Evolutionary conservation across 1,139 yeast species (phyloP), one percentile per base, ranked within the genome.

Genomic region (Zygoascus sp.): DNA sequence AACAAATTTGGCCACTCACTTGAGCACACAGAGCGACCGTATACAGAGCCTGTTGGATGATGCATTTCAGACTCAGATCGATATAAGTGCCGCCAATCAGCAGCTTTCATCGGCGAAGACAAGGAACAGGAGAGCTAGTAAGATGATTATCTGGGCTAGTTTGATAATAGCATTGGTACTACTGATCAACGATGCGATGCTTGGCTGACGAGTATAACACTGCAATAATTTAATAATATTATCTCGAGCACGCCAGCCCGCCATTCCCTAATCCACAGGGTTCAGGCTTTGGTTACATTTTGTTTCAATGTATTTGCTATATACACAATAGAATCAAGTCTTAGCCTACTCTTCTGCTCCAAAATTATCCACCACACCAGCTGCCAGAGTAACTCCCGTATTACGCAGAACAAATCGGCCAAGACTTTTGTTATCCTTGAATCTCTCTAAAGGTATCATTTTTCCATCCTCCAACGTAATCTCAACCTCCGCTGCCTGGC

Each of bases 331-430:
- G 13, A n/a, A 30, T 30, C 34, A 30, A 11, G n/a, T 10, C 28
- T 10, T 25, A 7, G 28, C n/a, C 28, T 25, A 25, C 8, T 30
- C 34, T n/a, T 30, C 34, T 4, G 3, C 34, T 15, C 34, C 34
- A 15, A 30, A 42, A 10, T 44, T 44, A 48, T 65, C 67, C n/a
- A 67, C 80, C 1, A 72, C 73, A 23, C 97, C 97, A 0, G 97
- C 96, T 8, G 95, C 97, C 42, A 92, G 76, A 0, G 97, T 88
- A 23, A 72, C 62, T 2, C 97, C 97, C 57, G 87, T 96, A 58
- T 83, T 80, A 60, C 98, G 80, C 40, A 92, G 66, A 6, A 94
- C 92, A 20, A 92, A 72, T 58, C 96, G 75, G 1, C 97, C 96
- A 42, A 92, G 68, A 35, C 78, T 78, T 56, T 74, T 75, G 60